Conservation (phyloP, 129 eudicot genomes). For the Kitagawia praeruptora region DNA sequence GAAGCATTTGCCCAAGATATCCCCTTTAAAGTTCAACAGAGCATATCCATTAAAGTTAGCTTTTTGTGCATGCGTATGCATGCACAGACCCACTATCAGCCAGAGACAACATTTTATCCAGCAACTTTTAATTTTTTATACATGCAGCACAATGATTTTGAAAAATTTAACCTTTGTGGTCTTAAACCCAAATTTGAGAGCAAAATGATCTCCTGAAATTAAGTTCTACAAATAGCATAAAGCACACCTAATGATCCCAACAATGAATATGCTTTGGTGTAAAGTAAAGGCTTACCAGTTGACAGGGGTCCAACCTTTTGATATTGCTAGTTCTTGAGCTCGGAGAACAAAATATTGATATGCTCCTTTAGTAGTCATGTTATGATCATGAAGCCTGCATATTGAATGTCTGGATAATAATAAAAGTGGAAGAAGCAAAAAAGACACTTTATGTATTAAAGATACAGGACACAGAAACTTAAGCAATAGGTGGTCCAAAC, state of each 20-base stretch:
- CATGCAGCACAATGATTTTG: not conserved
- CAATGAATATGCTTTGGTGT: not conserved
- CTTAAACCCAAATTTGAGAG: not conserved
- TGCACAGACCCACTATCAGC: no score
- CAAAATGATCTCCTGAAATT: not conserved
- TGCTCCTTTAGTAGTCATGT: slow-evolving; percentile 80
- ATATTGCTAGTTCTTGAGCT: slow-evolving; percentile 85
- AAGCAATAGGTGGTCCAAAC: not conserved
- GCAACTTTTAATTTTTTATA: not conserved
- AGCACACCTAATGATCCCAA: not conserved
- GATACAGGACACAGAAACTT: no score
- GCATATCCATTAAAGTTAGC: not conserved
- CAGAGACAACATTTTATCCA: not conserved
- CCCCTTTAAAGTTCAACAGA: not conserved
- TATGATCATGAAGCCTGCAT: slow-evolving; percentile 72
- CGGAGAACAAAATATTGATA: slow-evolving; percentile 82
- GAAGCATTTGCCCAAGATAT: not conserved
- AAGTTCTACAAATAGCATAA: not conserved
- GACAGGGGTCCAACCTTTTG: slow-evolving; percentile 76
- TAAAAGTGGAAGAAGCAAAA: slow-evolving; percentile 7
- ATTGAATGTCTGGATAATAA: slow-evolving; percentile 6
- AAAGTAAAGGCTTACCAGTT: slow-evolving; percentile 51
- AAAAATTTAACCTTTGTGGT: not conserved
- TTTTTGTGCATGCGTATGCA: no score
- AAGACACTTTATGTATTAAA: not conserved